phyloP scores from a whole-genome alignment of 2,329 filamentous ascomycete genomes.

The Alternaria arborescens region DNA sequence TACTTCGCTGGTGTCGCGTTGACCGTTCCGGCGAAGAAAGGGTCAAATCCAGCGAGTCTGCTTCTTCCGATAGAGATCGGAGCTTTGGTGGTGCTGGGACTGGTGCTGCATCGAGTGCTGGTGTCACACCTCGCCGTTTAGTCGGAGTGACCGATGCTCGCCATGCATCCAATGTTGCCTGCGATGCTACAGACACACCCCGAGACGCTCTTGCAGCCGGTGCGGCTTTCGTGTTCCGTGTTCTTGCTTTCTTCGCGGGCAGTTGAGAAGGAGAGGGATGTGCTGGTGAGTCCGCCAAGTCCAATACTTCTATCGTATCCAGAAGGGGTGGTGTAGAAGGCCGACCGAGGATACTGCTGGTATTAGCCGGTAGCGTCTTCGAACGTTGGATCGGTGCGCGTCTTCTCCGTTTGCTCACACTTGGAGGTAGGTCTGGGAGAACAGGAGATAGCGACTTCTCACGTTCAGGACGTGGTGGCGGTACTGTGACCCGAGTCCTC shows the following conservation, averaged over 20 bases:
- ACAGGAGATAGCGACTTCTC: constrained; percentile 33
- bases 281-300: constrained; percentile 36
- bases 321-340: constrained; percentile 28
- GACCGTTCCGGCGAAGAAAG: constrained; percentile 30
- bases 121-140: constrained; percentile 18
- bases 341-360: constrained; percentile 16
- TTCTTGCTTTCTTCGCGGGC: constrained; percentile 37
- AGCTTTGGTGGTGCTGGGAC: constrained; percentile 29
- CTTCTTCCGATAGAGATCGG: constrained; percentile 17
- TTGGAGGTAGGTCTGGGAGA: constrained; percentile 36
- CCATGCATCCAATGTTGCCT: constrained; percentile 46
- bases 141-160: constrained; percentile 38
- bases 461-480: constrained; percentile 6
- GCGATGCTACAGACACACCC: constrained; percentile 27
- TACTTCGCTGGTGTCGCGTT: background rate
- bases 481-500: constrained; percentile 3
- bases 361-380: constrained; percentile 38
- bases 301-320: constrained; percentile 38
- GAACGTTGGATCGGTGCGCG: constrained; percentile 47
- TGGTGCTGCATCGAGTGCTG: constrained; percentile 16
- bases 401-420: constrained; percentile 41
- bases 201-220: constrained; percentile 14
- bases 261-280: constrained; percentile 36
- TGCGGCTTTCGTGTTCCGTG: constrained; percentile 10
- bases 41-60: constrained; percentile 45